These are phyloP conservation scores for Tricladium varicosporioides DNA, from an alignment of 2,329 filamentous ascomycete genomes.

Conservation along the genomic window DNA sequence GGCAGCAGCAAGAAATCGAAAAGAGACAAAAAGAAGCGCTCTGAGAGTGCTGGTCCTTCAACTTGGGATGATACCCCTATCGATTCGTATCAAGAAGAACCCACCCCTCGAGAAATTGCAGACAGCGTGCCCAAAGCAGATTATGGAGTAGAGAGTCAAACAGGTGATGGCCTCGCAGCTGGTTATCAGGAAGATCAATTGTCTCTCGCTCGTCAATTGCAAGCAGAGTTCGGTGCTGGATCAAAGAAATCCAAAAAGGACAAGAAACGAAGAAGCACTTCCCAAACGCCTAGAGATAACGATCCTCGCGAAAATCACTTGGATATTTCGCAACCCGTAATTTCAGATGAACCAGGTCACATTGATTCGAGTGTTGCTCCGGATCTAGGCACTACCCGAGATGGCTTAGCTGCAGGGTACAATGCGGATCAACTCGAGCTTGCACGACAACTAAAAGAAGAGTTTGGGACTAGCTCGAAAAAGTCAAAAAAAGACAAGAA, in stretches of 20 bases:
- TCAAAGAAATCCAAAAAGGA: conserved; percentile 43
- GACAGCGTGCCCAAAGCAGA: conserved; percentile 1
- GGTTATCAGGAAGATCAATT: conserved; percentile 29
- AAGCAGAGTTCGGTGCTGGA: conserved; percentile 25
- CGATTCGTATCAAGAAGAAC: conserved; percentile 1
- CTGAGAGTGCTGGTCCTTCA: conserved; percentile 9
- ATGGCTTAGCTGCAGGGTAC: conserved; percentile 22
- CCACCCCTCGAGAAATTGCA: neutral
- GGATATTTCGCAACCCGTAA: conserved; percentile 9
- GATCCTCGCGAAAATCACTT: conserved; percentile 21
- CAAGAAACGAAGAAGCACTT: conserved; percentile 25
- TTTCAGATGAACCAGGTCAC: conserved; percentile 7
- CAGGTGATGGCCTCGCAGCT: conserved; percentile 21
- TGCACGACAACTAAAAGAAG: conserved; percentile 29
- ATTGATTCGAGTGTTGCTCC: conserved; percentile 4
- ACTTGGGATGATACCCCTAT: conserved; percentile 17
- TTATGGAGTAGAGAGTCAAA: conserved; percentile 1
- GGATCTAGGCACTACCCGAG: conserved; percentile 10
- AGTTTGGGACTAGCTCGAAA: conserved; percentile 31
- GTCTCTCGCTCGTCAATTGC: conserved; percentile 28
- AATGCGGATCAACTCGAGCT: conserved; percentile 29
- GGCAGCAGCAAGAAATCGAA: conserved; percentile 27
- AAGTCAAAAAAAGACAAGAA: conserved; percentile 41
- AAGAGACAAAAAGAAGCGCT: conserved; percentile 34
- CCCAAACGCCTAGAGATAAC: conserved; percentile 23